These are phyloP conservation scores for Phialemonium atrogriseum DNA, from an alignment of 2,329 filamentous ascomycete genomes.

Conservation along the genomic window DNA sequence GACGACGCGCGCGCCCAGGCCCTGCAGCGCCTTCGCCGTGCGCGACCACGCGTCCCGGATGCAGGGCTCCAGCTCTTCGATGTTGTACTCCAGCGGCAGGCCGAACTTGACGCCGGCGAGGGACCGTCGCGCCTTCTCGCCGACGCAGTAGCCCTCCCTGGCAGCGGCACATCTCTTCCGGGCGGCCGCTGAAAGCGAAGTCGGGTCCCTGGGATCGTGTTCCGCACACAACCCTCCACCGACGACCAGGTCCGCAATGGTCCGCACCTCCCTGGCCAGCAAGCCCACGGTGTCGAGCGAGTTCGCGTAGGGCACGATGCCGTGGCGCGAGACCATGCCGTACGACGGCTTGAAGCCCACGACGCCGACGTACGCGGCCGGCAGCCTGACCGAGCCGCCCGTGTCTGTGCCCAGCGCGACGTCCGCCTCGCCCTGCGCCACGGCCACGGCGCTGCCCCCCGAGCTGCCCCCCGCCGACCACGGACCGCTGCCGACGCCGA, in stretches of 20 bases:
- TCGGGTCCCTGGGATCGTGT: constrained; percentile 67
- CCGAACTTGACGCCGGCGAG: constrained; percentile 38
- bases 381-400: constrained; percentile 78
- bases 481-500: constrained; percentile 10
- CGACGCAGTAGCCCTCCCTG: constrained; percentile 18
- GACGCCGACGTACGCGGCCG: constrained; percentile 76
- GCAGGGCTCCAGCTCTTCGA: constrained; percentile 62
- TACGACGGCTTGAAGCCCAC: constrained; percentile 91
- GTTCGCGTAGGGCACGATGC: constrained; percentile 86
- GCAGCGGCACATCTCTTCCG: constrained; percentile 36
- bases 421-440: constrained; percentile 51
- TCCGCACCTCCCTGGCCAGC: constrained; percentile 46
- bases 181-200: constrained; percentile 51
- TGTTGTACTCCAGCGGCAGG: constrained; percentile 75
- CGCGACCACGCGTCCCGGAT: constrained; percentile 64
- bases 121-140: neutral
- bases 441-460: constrained; percentile 83
- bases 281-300: constrained; percentile 86
- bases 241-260: constrained; percentile 42
- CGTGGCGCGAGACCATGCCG: constrained; percentile 75
- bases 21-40: constrained; percentile 50
- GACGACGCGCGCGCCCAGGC: constrained; percentile 62
- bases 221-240: constrained; percentile 39
- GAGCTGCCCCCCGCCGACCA: constrained; percentile 79
- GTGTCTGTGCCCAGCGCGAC: constrained; percentile 86